Evolutionary conservation across 176 grass and related monocot genomes (phyloP), one percentile per base, ranked within the genome.

Genomic region (Tillandsia leiboldiana): DNA sequence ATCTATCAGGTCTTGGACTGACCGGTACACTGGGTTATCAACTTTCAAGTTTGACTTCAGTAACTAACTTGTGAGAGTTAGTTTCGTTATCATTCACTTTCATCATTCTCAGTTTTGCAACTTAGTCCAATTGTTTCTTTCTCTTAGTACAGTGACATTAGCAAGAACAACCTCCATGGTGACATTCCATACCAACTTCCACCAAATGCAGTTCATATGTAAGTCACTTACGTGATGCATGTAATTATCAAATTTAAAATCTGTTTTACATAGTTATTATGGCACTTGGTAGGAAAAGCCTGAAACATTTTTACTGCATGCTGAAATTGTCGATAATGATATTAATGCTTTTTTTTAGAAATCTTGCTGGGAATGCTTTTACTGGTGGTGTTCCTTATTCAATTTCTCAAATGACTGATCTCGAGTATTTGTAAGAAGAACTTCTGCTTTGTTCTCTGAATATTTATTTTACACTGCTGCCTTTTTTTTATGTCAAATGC

Each of bases 61-160:
- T 99, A 74, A 99, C 90, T 48, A 86, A 93, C 75, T 99, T 99
- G 94, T 99, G 85, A 99, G 94, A 79, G 80, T 69, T 81, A 56
- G 72, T 70, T 86, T 83, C 76, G 66, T 66, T 33, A 33, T 14
- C 53, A 50, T 14, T 14, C 53, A 59, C 14, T 26, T 75, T 61
- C 72, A 59, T 12, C 50, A 64, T 11, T 68, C 26, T 15, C 88
- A 57, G 70, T 87, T 80, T 78, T 85, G 59, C 73, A 90, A 88
- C 80, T 77, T 84, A 93, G 83, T 87, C 83, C 58, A 83, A 82
- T 75, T 81, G 48, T 66, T 76, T 79, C 63, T 92, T 85, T 79
- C 72, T 73, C 90, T 68, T 93, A 90, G 87, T 87, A 88, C 87
- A 93, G 94, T 67, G 90, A 99, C 68, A 74, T 88, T 33, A 99